These are phyloP conservation scores for Neonectria faginata DNA, from an alignment of 2,329 filamentous ascomycete genomes.

Conservation along the genomic window DNA sequence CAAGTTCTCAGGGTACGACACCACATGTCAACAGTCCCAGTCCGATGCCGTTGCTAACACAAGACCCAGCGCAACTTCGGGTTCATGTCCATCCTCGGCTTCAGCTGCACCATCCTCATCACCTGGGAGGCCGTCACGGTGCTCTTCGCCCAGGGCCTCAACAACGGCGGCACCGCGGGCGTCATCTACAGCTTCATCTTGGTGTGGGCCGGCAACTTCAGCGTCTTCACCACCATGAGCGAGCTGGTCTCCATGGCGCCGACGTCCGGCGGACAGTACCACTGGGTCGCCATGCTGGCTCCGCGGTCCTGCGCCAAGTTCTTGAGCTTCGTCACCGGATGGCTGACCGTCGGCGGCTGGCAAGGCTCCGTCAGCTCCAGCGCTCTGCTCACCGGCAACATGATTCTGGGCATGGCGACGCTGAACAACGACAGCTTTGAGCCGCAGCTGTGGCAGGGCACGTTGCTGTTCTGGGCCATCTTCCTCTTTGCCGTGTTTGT, in stretches of 20 bases:
- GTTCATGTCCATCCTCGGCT: slow-evolving; percentile 63
- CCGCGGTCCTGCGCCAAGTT: slow-evolving; percentile 46
- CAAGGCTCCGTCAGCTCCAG: slow-evolving; percentile 50
- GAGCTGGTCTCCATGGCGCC: slow-evolving; percentile 42
- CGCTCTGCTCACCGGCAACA: slow-evolving; percentile 58
- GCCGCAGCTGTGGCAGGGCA: slow-evolving; percentile 60
- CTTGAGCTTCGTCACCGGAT: slow-evolving; percentile 45
- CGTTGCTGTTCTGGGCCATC: slow-evolving; percentile 61
- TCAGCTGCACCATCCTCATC: slow-evolving; percentile 64
- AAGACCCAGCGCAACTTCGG: slow-evolving; percentile 59
- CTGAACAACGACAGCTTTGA: slow-evolving; percentile 53
- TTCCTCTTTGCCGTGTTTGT: slow-evolving; percentile 60
- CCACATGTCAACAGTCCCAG: neutral
- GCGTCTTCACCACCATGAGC: slow-evolving; percentile 40
- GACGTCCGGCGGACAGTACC: slow-evolving; percentile 40
- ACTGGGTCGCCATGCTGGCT: slow-evolving; percentile 43
- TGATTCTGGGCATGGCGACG: slow-evolving; percentile 53
- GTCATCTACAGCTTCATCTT: slow-evolving; percentile 64
- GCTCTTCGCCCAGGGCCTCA: slow-evolving; percentile 50
- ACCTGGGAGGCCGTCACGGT: slow-evolving; percentile 63
- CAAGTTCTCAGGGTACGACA: slow-evolving; percentile 43
- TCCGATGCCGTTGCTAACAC: slow-evolving; percentile 15
- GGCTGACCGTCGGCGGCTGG: slow-evolving; percentile 64
- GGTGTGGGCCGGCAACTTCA: slow-evolving; percentile 59
- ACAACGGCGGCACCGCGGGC: slow-evolving; percentile 58